Evolutionary conservation across 768 basidiomycete species (phyloP).

Genomic region (Leccinum uliginosum): DNA sequence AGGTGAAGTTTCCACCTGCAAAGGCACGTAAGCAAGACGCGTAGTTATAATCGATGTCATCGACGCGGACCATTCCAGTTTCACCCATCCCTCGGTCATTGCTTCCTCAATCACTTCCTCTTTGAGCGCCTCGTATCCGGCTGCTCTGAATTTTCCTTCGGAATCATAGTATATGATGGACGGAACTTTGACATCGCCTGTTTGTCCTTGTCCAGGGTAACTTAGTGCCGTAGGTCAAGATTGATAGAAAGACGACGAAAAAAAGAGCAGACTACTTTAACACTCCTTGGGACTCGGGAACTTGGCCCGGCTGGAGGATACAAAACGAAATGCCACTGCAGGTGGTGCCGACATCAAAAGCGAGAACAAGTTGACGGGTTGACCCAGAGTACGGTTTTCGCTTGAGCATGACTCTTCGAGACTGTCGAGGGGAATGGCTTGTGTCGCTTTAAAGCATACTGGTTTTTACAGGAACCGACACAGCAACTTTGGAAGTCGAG

Average conservation of each 20-base stretch:
- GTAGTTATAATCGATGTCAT: too few species aligned
- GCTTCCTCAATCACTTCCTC: constrained; percentile 34
- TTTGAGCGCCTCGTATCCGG: constrained; percentile 34
- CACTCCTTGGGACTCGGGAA: background rate
- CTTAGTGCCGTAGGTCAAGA: background rate
- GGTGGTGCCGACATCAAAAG: constrained; percentile 24
- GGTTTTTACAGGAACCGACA: background rate
- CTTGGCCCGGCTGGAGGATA: background rate
- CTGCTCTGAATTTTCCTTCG: constrained; percentile 18
- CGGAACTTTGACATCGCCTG: background rate
- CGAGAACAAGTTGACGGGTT: constrained; percentile 30
- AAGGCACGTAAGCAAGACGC: too few species aligned
- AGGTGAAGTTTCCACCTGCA: constrained; percentile 36
- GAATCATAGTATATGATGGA: constrained; percentile 37
- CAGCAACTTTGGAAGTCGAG: background rate
- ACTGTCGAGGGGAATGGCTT: background rate
- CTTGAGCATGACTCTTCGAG: constrained; percentile 20
- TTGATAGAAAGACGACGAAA: background rate
- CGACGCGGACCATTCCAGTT: constrained; percentile 37
- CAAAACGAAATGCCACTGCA: background rate
- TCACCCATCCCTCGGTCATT: constrained; percentile 38
- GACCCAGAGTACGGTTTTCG: constrained; percentile 33
- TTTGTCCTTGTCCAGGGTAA: background rate
- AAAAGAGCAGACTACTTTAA: background rate
- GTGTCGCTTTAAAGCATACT: background rate